Percentiles rank a stretch among this genome's conserved stretches.
Evolutionary conservation across 2,329 filamentous ascomycete species (phyloP).

Genomic region (Thelonectria rubi): DNA sequence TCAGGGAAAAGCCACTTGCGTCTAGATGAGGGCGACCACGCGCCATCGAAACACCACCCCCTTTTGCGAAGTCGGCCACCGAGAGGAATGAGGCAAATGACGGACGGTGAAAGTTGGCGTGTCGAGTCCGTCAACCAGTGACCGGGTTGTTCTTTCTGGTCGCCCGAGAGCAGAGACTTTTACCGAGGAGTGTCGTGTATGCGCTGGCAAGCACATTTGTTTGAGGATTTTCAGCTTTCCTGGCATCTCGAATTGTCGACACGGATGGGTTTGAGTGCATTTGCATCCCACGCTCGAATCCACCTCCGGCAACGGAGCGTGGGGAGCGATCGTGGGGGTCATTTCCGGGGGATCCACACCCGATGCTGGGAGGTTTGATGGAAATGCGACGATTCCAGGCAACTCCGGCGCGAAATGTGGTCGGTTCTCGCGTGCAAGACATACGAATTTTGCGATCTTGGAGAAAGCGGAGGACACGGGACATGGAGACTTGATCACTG

Average conservation of each 20-base stretch:
- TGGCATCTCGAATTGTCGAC: neutral
- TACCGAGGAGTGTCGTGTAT: neutral
- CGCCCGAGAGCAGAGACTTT: constrained; percentile 1
- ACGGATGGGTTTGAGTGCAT: neutral
- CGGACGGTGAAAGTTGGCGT: neutral
- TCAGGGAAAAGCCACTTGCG: constrained; percentile 29
- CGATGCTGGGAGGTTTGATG: constrained; percentile 21
- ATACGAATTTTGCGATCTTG: constrained; percentile 1
- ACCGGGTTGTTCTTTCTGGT: neutral
- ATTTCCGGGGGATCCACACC: constrained; percentile 30
- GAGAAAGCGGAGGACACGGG: constrained; percentile 11
- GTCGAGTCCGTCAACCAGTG: no score
- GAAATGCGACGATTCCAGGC: constrained; percentile 21
- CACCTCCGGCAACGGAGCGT: constrained; percentile 33
- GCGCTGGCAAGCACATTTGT: constrained; percentile 4
- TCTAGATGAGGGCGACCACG: constrained; percentile 27
- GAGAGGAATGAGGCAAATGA: constrained; percentile 15
- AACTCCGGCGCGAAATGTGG: neutral
- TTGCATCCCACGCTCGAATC: constrained; percentile 21
- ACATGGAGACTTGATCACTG: constrained; percentile 6
- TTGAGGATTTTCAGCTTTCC: constrained; percentile 23
- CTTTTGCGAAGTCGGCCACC: constrained; percentile 10
- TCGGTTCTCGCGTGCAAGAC: neutral
- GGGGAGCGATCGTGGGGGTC: constrained; percentile 37
- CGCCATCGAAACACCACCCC: constrained; percentile 6